Evolutionary conservation across 1,284 basidiomycete species (phyloP).

Genomic region (Ceratobasidium sp.): DNA sequence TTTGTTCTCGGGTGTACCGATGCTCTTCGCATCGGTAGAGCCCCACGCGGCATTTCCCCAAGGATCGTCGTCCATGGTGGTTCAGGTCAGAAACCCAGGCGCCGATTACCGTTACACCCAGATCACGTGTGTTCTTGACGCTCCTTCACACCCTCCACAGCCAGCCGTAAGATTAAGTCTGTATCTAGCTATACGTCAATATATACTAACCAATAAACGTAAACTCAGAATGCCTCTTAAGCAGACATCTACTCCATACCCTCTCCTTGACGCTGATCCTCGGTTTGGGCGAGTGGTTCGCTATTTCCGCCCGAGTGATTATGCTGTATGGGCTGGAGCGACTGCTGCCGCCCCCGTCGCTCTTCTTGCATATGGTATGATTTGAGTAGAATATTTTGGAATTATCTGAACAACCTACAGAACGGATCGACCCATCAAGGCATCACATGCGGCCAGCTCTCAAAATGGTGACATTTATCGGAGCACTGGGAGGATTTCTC

Average conservation of each 20-base stretch:
- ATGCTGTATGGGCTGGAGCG: constrained; percentile 84
- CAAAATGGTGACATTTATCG: constrained; percentile 71
- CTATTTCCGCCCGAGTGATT: constrained; percentile 92
- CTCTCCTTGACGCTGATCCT: constrained; percentile 93
- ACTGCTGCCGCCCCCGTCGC: constrained; percentile 85
- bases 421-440: constrained; percentile 43
- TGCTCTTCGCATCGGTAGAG: constrained; percentile 23
- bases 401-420: constrained; percentile 28
- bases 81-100: constrained; percentile 6
- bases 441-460: constrained; percentile 57
- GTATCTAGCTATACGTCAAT: not conserved
- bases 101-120: constrained; percentile 11
- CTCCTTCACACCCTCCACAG: constrained; percentile 40
- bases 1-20: not conserved
- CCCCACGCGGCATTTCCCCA: constrained; percentile 42
- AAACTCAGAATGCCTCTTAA: constrained; percentile 74
- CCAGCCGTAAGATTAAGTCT: constrained; percentile 13
- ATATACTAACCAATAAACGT: not conserved
- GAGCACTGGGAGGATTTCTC: constrained; percentile 89
- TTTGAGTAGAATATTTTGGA: not conserved
- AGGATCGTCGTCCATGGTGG: constrained; percentile 42
- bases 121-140: constrained; percentile 13
- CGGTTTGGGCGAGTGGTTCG: constrained; percentile 89
- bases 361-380: constrained; percentile 81
- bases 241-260: constrained; percentile 78